Base-by-base conservation (phyloP, 2,329 filamentous ascomycete genomes). In the Ophiosphaerella narmari region DNA sequence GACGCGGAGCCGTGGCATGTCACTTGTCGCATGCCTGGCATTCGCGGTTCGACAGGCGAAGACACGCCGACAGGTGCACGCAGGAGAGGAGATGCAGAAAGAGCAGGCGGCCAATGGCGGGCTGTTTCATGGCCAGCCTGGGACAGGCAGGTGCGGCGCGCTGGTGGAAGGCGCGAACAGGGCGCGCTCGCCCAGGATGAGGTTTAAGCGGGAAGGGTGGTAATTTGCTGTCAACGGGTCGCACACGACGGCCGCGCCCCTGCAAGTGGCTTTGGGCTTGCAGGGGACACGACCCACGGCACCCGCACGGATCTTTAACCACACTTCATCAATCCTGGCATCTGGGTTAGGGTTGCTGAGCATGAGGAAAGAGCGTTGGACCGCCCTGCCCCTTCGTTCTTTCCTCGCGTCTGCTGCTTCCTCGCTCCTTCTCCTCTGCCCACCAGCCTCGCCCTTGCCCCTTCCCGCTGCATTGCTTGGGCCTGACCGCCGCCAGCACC, bases 381-480 rank as follows among this genome's bases (percentile, higher is more conserved):
- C 52, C 52, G 52, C 54, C 53, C 53, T 55, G 50, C 52, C 54
- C 60, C 55, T 63, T 59, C 55, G 52, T 50, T 55, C 61, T 58
- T 54, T 53, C 53, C 57, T 59, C 53, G 39, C 48, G 57, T 57
- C 58, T 59, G 49, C 42, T 41, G 39, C 52, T 55, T 56, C 57
- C 52, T 61, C 62, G 54, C 63, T 54, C 42, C 54, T 62, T 48
- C 36, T 46, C 50, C 53, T 54, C 50, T 29, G 7, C 60, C 45
- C 56, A 57, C 54, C 55, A 60, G 57, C 46, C 54, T 53, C 42
- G 43, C 44, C 43, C 51, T 46, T 46, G 38, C 49, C 54, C 48
- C 58, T 44, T 43, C 50, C 45, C 42, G 46, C 55, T 44, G 16
- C 55, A 49, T 40, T 55, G 31, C 54, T 43, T 21, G 46, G 46